Percentiles rank a stretch among this genome's conserved stretches.
phyloP scores from a whole-genome alignment of 495 filamentous ascomycete genomes.

The Penicillium ochrochloron region DNA sequence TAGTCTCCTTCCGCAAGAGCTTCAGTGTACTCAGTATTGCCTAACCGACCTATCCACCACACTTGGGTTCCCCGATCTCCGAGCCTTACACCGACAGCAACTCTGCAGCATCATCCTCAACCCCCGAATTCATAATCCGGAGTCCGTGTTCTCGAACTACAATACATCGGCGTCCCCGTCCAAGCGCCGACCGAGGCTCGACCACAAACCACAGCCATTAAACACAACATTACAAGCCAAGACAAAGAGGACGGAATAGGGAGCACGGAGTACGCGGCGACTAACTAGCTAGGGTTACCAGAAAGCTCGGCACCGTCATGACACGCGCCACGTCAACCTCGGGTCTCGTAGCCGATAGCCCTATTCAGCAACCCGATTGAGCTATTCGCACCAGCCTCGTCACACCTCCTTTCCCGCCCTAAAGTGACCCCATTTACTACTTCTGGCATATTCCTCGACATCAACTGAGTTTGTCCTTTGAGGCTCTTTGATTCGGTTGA shows the following conservation, averaged over 20 bases:
- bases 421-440: not conserved
- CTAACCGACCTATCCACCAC: not conserved
- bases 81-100: not conserved
- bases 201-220: no score
- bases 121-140: not conserved
- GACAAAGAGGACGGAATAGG: not conserved
- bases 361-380: not conserved
- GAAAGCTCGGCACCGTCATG: slow-evolving; percentile 6
- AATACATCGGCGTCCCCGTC: not conserved
- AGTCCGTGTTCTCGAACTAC: not conserved
- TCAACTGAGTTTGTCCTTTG: not conserved
- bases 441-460: not conserved
- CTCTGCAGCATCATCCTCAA: not conserved
- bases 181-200: not conserved
- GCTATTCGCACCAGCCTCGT: not conserved
- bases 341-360: slow-evolving; percentile 1
- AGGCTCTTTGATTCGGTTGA: not conserved
- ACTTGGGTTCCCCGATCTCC: not conserved
- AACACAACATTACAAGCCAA: not conserved
- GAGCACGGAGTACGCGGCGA: not conserved
- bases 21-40: not conserved
- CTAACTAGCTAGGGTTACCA: not conserved
- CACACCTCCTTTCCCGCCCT: not conserved
- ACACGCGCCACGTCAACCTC: slow-evolving; percentile 1
- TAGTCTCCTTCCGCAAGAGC: no score